Evolutionary conservation across 305 asterid genomes (phyloP), one percentile per base, ranked within the genome.

Genomic region (Plantago rigida): DNA sequence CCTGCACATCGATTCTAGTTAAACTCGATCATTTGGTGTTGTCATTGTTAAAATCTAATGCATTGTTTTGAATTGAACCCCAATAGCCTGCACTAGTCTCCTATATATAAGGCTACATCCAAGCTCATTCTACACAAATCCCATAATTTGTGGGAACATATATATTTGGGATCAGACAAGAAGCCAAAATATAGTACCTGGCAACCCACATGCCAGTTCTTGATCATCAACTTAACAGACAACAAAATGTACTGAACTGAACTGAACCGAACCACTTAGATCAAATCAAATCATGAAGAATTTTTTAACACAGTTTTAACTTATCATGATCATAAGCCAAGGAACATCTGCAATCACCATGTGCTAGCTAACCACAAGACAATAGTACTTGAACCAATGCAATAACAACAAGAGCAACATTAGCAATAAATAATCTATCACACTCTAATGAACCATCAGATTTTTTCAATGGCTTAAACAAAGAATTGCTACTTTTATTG

Each of bases 381-480:
- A 68, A 56, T 22, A 22, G 26, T 47, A 54, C 34, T 46, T 61
- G 74, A 47, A 49, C 51, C 74, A 74, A 28, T 70, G 71, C 66
- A 45, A 75, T 46, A 72, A 69, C 11, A 66, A 72, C 14, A 10
- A 71, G 57, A 50, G 46, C 64, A 70, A 19, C 67, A 71, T 60
- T 60, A 67, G 66, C 17, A 60, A 63, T 42, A 15, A 69, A 64
- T 69, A 79, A 66, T 68, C 9, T 48, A 47, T 41, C 65, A 52
- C 65, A 14, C 29, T 64, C 61, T 52, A 42, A 51, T 63, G 74
- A 12, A 69, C 79, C 86, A 71, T 56, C 71, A 67, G 87, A 84
- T 56, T 66, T 81, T 65, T 69, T 64, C 72, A 59, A 41, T 36
- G 94, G 88, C 51, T 65, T 74, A 13, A 71, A 59, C 55, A 67